Evolutionary conservation across 305 asterid genomes (phyloP).

Genomic region (Fraxinus nigra): DNA sequence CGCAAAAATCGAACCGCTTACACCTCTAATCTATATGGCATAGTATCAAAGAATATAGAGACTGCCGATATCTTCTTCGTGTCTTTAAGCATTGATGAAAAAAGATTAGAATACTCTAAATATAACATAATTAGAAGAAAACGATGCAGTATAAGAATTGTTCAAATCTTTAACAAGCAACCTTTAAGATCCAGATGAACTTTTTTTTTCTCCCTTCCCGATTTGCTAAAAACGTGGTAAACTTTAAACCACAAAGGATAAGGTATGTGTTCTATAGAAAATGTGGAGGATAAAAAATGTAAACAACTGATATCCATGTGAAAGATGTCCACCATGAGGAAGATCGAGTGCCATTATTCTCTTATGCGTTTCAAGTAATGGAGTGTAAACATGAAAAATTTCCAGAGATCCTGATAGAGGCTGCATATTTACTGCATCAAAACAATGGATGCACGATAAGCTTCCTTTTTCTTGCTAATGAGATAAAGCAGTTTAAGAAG

Average conservation of each 20-base stretch:
- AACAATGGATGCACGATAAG: neutral
- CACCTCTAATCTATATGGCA: slow-evolving; percentile 86
- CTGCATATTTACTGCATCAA: slow-evolving; percentile 74
- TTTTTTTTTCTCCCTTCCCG: neutral
- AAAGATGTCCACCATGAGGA: slow-evolving; percentile 91
- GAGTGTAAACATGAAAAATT: slow-evolving; percentile 78
- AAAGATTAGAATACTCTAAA: neutral
- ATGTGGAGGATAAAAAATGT: neutral
- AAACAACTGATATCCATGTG: slow-evolving; percentile 77
- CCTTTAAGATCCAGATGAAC: neutral
- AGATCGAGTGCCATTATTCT: slow-evolving; percentile 93
- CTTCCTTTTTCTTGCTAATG: neutral
- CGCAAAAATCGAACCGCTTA: too few relatives aligned
- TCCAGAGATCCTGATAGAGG: slow-evolving; percentile 83
- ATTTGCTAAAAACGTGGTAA: neutral
- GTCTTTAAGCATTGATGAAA: slow-evolving; percentile 44
- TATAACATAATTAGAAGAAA: neutral
- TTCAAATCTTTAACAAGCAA: neutral
- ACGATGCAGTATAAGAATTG: neutral
- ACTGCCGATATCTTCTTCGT: slow-evolving; percentile 90
- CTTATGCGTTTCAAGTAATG: slow-evolving; percentile 73
- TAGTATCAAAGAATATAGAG: slow-evolving; percentile 84
- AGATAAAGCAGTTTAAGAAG: neutral
- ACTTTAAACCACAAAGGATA: neutral
- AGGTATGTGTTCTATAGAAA: neutral